Evolutionary conservation across 73 alveolate genomes (phyloP), one percentile per base, ranked within the genome.

Genomic region (Paramecium pentaurelia): DNA sequence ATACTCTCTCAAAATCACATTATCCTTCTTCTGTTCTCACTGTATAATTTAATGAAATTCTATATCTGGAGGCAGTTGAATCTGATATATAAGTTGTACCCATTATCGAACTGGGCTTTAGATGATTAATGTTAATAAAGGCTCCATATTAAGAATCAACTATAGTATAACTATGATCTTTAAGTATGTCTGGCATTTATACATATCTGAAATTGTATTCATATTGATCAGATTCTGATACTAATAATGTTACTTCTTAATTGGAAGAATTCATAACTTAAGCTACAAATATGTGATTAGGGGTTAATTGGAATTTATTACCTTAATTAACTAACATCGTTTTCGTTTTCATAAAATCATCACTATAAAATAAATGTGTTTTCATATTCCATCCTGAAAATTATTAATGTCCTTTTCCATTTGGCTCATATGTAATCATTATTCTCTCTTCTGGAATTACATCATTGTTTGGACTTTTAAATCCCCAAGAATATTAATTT

Each of bases 401-500:
- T 77, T 83, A 58, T 71, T 93, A 71, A 93, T 93, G 86, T 20
- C 95, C 95, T 25, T 51, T 93, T 32, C 92, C 96, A 49, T 85
- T 45, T 6, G 94, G 71, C n/a, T 49, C 86, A 42, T 60, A 86
- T 32, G 64, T 9, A 4, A 85, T 77, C 59, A 88, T 40, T 75
- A 87, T 58, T 12, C 87, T 59, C 58, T 93, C 36, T 30, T 95
- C 45, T 40, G 86, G 86, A 11, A 83, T 45, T 16, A 8, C 37
- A 12, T 70, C 32, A 20, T 36, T 70, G 3, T 54, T n/a, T 3
- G 68, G 68, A 68, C 9, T n/a, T n/a, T 71, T 89, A 36, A 92
- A 37, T 9, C 96, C 98, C 99, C 99, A 97, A 14, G 95, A 93
- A 86, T 96, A 97, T 93, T 97, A 97, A 40, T 93, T 95, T 10